Evolutionary conservation across 2,329 filamentous ascomycete genomes (phyloP).

Genomic region (Aureobasidium zeae): DNA sequence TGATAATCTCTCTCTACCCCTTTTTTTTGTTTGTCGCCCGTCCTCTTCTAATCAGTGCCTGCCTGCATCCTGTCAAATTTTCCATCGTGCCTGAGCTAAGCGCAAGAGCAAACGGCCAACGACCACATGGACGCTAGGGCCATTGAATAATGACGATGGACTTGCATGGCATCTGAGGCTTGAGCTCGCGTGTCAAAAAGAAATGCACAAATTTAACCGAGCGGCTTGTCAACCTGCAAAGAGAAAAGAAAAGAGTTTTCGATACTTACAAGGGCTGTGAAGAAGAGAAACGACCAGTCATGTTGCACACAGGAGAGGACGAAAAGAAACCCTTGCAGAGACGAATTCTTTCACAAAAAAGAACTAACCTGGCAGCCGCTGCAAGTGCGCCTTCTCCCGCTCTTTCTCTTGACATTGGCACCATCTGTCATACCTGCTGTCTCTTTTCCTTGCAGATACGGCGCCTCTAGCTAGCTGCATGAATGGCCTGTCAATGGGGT

Average conservation of each 20-base stretch:
- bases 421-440: constrained; percentile 1
- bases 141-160: constrained; percentile 4
- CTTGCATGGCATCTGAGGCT: constrained; percentile 6
- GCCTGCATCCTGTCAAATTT: constrained; percentile 1
- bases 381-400: constrained; percentile 14
- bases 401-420: constrained; percentile 12
- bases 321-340: constrained; percentile 7
- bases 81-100: background rate
- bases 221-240: no score
- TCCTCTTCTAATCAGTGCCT: no score
- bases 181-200: constrained; percentile 8
- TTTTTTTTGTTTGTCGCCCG: constrained; percentile 2
- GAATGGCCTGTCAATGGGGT: background rate
- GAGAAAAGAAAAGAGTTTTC: no score
- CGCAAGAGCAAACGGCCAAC: constrained; percentile 9
- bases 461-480: constrained; percentile 12
- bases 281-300: constrained; percentile 11
- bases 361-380: constrained; percentile 6
- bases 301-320: constrained; percentile 1
- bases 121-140: background rate
- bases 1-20: background rate
- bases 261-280: no score
- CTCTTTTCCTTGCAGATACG: constrained; percentile 13
- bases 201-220: constrained; percentile 3
- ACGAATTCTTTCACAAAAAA: background rate